A percentile compares a stretch with the other conserved stretches of the same genome.
Evolutionary conservation across 768 basidiomycete genomes (phyloP).

Genomic region (Tulasnella sp.): DNA sequence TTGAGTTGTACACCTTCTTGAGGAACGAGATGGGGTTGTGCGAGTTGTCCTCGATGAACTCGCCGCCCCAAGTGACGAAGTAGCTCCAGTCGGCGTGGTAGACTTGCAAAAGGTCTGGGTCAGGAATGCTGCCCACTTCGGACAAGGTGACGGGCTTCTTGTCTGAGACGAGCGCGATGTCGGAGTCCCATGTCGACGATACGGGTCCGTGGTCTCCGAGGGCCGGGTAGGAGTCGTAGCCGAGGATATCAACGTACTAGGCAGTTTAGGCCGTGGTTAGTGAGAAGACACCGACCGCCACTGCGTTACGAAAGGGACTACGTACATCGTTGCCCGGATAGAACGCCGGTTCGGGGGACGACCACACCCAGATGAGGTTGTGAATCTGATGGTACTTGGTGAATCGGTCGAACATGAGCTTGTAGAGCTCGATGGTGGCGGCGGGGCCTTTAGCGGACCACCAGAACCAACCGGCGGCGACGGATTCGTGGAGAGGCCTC

Average conservation of each 20-base stretch:
- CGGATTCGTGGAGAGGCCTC: constrained; percentile 14
- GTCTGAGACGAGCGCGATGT: constrained; percentile 2
- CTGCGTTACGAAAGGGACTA: neutral
- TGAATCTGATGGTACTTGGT: constrained; percentile 14
- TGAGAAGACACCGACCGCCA: neutral
- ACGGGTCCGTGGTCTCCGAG: constrained; percentile 14
- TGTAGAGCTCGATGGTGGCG: constrained; percentile 7
- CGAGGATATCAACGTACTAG: constrained; percentile 7
- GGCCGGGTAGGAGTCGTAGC: constrained; percentile 13
- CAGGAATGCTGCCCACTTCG: constrained; percentile 14
- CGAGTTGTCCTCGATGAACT: constrained; percentile 9
- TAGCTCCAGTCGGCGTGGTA: constrained; percentile 15
- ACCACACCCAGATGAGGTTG: constrained; percentile 16
- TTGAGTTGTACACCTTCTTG: constrained; percentile 8
- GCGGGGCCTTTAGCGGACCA: constrained; percentile 12
- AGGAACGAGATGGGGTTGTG: constrained; percentile 12
- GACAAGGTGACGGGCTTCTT: constrained; percentile 12
- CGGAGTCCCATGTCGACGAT: neutral
- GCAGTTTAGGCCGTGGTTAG: neutral
- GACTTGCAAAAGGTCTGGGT: constrained; percentile 12
- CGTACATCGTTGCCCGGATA: constrained; percentile 13
- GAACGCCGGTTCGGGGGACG: constrained; percentile 9
- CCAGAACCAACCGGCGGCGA: constrained; percentile 15
- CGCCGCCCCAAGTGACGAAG: constrained; percentile 12
- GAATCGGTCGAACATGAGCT: constrained; percentile 12